Conservation (phyloP, 1,284 basidiomycete species). For the Mrakiaceae sp. region DNA sequence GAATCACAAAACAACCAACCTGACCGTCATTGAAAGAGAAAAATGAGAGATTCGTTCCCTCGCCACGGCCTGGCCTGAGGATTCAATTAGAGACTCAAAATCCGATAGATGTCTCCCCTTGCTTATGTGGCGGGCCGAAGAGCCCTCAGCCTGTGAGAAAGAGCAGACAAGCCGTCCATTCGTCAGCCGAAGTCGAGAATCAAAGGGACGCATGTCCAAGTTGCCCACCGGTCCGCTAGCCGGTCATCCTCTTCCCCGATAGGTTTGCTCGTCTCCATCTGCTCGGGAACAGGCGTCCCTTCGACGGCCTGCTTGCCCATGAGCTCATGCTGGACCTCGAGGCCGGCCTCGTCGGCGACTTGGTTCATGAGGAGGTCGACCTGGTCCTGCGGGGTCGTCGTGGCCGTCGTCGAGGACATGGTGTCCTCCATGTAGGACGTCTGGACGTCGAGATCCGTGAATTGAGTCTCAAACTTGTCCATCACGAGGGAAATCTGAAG, state of each 20-base stretch:
- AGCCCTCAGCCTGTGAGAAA: slow-evolving; percentile 49
- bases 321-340: slow-evolving; percentile 89
- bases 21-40: not conserved
- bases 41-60: not conserved
- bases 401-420: slow-evolving; percentile 85
- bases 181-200: not conserved
- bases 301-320: slow-evolving; percentile 45
- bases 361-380: slow-evolving; percentile 85
- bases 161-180: not conserved
- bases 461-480: slow-evolving; percentile 98
- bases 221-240: slow-evolving; percentile 48
- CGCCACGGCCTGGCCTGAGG: no score
- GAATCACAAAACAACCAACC: no score
- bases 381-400: slow-evolving; percentile 92
- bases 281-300: slow-evolving; percentile 36
- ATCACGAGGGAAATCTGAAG: slow-evolving; percentile 89
- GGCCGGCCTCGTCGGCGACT: slow-evolving; percentile 93
- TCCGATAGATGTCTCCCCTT: no score
- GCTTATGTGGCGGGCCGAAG: slow-evolving; percentile 51
- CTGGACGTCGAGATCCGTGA: slow-evolving; percentile 94
- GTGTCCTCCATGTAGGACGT: slow-evolving; percentile 97
- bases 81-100: no score
- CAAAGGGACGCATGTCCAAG: not conserved
- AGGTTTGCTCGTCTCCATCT: slow-evolving; percentile 42
- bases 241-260: slow-evolving; percentile 61